phyloP scores from a whole-genome alignment of 495 filamentous ascomycete species.

The Diplogelasinospora grovesii region DNA sequence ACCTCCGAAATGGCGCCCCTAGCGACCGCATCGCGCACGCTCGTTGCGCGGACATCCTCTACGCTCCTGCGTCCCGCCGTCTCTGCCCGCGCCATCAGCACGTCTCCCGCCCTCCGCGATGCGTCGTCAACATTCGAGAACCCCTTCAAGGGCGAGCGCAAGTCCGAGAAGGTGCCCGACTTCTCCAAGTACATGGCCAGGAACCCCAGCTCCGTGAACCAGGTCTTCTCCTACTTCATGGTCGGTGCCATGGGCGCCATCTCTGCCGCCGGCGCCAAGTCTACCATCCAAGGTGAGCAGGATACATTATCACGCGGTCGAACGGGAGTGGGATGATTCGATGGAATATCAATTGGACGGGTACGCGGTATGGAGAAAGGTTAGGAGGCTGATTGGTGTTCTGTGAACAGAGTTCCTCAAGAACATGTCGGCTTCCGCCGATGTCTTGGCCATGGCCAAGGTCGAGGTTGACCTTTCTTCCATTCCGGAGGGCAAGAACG shows the following conservation, averaged over 20 bases:
- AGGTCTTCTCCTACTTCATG: conserved; percentile 96
- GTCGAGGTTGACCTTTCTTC: conserved; percentile 88
- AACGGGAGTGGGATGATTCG: background rate
- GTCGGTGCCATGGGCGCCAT: conserved; percentile 90
- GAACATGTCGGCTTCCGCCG: conserved; percentile 99
- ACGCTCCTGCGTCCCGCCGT: conserved; percentile 23
- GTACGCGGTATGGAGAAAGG: background rate
- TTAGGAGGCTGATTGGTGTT: conserved; percentile 9
- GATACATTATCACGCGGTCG: background rate
- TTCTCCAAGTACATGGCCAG: conserved; percentile 82
- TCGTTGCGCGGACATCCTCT: conserved; percentile 37
- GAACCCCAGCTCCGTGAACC: conserved; percentile 56
- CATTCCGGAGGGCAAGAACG: conserved; percentile 99
- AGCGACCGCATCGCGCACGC: conserved; percentile 38
- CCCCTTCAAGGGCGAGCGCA: conserved; percentile 58
- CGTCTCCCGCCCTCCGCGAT: conserved; percentile 32
- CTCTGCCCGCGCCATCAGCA: conserved; percentile 41
- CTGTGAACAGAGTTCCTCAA: conserved; percentile 80
- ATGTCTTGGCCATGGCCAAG: conserved; percentile 98
- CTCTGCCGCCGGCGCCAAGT: conserved; percentile 88
- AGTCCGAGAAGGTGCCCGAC: conserved; percentile 66
- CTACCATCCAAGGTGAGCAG: conserved; percentile 83
- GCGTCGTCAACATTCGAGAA: conserved; percentile 35
- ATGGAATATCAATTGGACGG: conserved; percentile 6
- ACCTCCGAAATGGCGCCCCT: conserved; percentile 39